These are phyloP conservation scores for Lichtheimia corymbifera DNA, from an alignment of 371 early-diverging fungal species.

Conservation along the genomic window DNA sequence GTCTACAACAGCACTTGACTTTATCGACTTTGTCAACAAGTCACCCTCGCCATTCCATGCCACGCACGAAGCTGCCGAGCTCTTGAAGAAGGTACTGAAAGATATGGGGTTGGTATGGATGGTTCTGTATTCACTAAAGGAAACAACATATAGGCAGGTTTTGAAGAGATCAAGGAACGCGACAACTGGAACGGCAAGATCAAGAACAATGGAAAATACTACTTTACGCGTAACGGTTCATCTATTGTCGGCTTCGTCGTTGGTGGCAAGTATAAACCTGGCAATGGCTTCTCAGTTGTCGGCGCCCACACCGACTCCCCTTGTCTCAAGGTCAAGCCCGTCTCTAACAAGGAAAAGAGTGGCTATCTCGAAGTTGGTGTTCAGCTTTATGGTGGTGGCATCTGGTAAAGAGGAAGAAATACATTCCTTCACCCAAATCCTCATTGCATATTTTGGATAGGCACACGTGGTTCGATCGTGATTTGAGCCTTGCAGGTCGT, in stretches of 20 bases:
- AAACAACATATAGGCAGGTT: slow-evolving; percentile 56
- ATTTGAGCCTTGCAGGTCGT: slow-evolving; percentile 94
- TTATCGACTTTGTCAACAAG: slow-evolving; percentile 88
- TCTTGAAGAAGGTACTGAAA: slow-evolving; percentile 49
- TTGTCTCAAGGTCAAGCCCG: slow-evolving; percentile 95
- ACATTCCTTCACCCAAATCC: background rate
- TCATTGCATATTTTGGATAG: slow-evolving; percentile 28
- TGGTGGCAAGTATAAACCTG: slow-evolving; percentile 82
- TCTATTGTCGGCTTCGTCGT: slow-evolving; percentile 93
- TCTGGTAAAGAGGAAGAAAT: slow-evolving; percentile 67
- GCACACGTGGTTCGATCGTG: slow-evolving; percentile 99
- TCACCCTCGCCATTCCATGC: slow-evolving; percentile 96
- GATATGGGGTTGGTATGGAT: background rate
- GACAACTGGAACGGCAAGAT: slow-evolving; percentile 76
- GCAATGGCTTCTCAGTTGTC: slow-evolving; percentile 86
- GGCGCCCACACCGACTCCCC: slow-evolving; percentile 98
- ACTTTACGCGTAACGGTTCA: slow-evolving; percentile 91
- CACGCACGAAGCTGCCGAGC: slow-evolving; percentile 67
- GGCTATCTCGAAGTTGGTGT: slow-evolving; percentile 93
- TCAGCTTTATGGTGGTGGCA: slow-evolving; percentile 91
- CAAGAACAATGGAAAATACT: slow-evolving; percentile 85
- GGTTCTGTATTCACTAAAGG: too few relatives aligned
- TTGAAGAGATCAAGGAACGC: slow-evolving; percentile 84
- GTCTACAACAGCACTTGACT: slow-evolving; percentile 40
- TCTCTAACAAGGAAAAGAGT: slow-evolving; percentile 80